Base-by-base conservation (phyloP, 2,329 filamentous ascomycete species). In the Cladosporium cucumerinum region DNA sequence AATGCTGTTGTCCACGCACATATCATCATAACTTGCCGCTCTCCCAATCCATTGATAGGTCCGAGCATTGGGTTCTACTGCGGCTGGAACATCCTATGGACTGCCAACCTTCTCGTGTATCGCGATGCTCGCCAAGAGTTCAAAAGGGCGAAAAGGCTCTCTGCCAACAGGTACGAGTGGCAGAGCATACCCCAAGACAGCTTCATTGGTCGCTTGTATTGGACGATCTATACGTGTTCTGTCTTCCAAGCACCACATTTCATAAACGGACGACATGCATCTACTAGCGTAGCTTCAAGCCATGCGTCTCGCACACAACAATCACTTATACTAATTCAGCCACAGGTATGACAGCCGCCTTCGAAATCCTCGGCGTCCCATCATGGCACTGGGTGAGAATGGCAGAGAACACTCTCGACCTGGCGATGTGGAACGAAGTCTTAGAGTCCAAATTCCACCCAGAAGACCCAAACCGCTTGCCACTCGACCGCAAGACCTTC, bases 401-500 rank as follows among this genome's bases (percentile, higher is more conserved):
- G 65, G 57, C 55, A 21, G 62, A 66, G n/a, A 67, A 69, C 26
- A 61, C 66, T 6, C 61, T 34, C 2, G 67, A 69, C 46, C n/a
- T 63, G 8, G 30, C 28, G 5, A 55, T 69, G 60, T 69, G 67
- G 67, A 30, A 14, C 2, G 60, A 69, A 18, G 67, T 64, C 11
- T 34, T 69, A 18, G 57, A 64, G n/a, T 61, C 66, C 1, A 69
- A 69, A 30, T 69, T 61, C 57, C 23, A 66, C 21, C 62, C 65
- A 12, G 48, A 36, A 16, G 21, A 63, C 10, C 36, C 36, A 30
- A 25, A 34, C 11, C 32, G 34, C 21, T 14, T 52, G 18, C 54
- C 65, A 5, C 65, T 66, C 30, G 54, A 46, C 23, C 63, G 65
- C 14, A 21, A n/a, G 18, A 52, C 61, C 3, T 70, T 65, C 18